Base-by-base conservation (phyloP, 192 early-diverging fungal species). In the Linnemannia hyalina region DNA sequence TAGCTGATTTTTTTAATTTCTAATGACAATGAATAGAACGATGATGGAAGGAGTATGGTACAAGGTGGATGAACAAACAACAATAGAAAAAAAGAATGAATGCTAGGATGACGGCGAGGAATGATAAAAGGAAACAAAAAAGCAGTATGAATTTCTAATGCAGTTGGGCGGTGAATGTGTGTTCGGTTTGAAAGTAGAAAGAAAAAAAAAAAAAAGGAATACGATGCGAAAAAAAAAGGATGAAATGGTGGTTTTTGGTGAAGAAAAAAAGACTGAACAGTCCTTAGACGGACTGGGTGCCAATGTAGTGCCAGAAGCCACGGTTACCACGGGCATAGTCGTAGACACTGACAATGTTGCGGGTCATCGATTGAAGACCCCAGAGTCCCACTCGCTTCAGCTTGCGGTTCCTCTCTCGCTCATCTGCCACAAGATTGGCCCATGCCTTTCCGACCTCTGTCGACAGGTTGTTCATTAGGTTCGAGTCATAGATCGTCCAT, bases 361-460 rank as follows among this genome's bases (percentile, higher is more conserved):
- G 88, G 7, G 93, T 93, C 75, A 97, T 90, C 46, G 93, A 94
- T 44, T 95, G 93, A 10, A 98, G 76, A 70, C 96, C 95, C 97
- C 97, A 99, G 78, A 95, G 90, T 26, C 97, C 97, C 57, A 99
- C 94, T 0, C 95, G 93, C 86, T 97, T 97, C 29, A 98, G 88
- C n/a, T 94, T 91, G 29, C 93, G 90, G 77, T 93, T 95, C 49
- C 96, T 92, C 81, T 97, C 96, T 38, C 94, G 93, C 79, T 97
- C 95, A 75, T 97, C 93, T 68, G 95, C 78, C 0, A 95, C 96
- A 23, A 98, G 85, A 75, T 92, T 89, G 0, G 94, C 93, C 89
- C 98, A 92, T 0, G 95, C 96, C 26, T 95, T 92, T 26, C 98
- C 97, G 29, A 97, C 88, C 70, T 96, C 95, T 73, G 96, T 95